Percentiles rank a stretch among this genome's conserved stretches.
Conservation (phyloP, 805 yeast species). For the Alloascoidea hylecoeti region DNA sequence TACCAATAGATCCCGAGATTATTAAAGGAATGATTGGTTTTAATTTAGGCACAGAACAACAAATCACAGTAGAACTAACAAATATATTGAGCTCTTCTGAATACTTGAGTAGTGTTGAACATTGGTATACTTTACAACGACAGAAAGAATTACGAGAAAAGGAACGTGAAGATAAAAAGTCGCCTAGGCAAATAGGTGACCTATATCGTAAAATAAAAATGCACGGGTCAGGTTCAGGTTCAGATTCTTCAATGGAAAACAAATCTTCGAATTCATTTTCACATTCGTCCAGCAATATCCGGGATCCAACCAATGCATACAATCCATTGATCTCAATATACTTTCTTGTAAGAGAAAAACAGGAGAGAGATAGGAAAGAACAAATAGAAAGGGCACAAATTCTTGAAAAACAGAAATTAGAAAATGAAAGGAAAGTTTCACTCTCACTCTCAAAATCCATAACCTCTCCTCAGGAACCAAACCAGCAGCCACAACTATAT, state of each 20-base stretch:
- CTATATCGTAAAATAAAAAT: not conserved
- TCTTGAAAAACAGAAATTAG: too few relatives aligned
- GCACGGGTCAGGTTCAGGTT: conserved; percentile 7
- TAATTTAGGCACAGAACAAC: conserved; percentile 63
- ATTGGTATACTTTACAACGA: conserved; percentile 39
- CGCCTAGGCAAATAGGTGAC: not conserved
- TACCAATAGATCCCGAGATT: conserved; percentile 55
- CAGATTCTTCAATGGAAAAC: too few relatives aligned
- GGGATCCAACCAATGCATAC: conserved; percentile 76
- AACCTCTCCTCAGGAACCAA: conserved; percentile 3
- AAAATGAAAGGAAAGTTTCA: too few relatives aligned
- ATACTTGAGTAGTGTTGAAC: conserved; percentile 45
- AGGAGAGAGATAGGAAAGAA: conserved; percentile 51
- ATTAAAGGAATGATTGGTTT: conserved; percentile 62
- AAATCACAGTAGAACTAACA: conserved; percentile 40
- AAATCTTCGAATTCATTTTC: not conserved
- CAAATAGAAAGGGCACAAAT: conserved; percentile 18
- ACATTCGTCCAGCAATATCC: conserved; percentile 9
- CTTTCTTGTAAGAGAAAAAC: conserved; percentile 74
- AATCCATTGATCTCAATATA: conserved; percentile 86
- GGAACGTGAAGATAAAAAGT: not conserved
- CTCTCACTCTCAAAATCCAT: conserved; percentile 2
- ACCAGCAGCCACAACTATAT: conserved; percentile 2
- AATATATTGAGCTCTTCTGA: conserved; percentile 45
- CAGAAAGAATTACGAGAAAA: conserved; percentile 12